Evolutionary conservation across 2,329 filamentous ascomycete species (phyloP), one percentile per base, ranked within the genome.

Genomic region (Clarireedia monteithiana): DNA sequence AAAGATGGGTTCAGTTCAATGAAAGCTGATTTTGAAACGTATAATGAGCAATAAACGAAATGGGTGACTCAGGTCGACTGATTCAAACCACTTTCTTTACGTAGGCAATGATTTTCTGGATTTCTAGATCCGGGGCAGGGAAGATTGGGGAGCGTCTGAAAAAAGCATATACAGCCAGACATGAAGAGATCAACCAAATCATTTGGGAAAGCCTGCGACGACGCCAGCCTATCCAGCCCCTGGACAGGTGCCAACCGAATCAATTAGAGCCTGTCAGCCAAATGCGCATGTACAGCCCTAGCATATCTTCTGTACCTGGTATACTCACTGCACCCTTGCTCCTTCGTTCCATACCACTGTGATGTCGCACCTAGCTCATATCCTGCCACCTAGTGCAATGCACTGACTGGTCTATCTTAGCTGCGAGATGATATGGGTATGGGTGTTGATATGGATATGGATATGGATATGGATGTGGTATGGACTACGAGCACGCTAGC

Each of bases 191-290:
- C 62, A 64, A 59, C 60, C 20, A 20, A 59, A 54, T 24, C 44
- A 40, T 34, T 46, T 58, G 20, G 46, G 20, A 34, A 57, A 45
- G 47, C 54, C 47, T 63, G 64, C 61, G 60, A 66, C 64, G 64
- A 64, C 65, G 65, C 62, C 58, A 65, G 60, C 63, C 64, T 59
- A 60, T 52, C 60, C 48, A 61, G 52, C 59, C 61, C 60, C 58
- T 62, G 60, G 59, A 48, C 53, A 55, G 54, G 59, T 58, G 24
- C 20, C 55, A 58, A 58, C 58, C 58, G 63, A 59, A 59, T 60
- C 60, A 63, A 60, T 61, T 62, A 57, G 59, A 66, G 64, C 64
- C 61, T 62, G 64, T 66, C 63, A 65, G 60, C 63, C 61, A 58
- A 51, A 61, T 46, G 34, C 30, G 56, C 59, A 61, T 62, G 55